Percentiles rank a stretch among this genome's conserved stretches.
Evolutionary conservation across 208 protist genomes (phyloP).

Genomic region (Leishmania mexicana): DNA sequence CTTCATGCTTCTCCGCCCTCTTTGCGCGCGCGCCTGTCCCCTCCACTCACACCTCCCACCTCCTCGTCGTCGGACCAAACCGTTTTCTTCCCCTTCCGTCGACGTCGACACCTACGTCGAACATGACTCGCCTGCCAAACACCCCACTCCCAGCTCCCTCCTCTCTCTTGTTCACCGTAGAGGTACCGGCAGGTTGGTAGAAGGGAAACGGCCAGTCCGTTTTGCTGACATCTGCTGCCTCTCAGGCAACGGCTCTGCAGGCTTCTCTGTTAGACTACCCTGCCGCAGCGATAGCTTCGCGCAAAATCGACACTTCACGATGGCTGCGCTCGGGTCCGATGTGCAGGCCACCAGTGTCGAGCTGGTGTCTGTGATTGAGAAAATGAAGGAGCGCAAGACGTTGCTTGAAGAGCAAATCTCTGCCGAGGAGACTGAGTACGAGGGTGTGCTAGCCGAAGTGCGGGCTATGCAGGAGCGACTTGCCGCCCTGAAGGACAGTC

Average conservation of each 20-base stretch:
- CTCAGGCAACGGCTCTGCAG: background rate
- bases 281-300: background rate
- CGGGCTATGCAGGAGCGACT: conserved; percentile 55
- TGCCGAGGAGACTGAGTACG: conserved; percentile 73
- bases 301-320: conserved; percentile 10
- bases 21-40: background rate
- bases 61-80: background rate
- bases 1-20: background rate
- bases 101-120: background rate
- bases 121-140: background rate
- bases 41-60: background rate
- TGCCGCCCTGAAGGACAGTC: conserved; percentile 47
- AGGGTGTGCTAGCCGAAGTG: conserved; percentile 52
- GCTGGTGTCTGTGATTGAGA: conserved; percentile 89
- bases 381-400: conserved; percentile 79
- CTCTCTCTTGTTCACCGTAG: background rate
- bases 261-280: no score
- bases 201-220: background rate
- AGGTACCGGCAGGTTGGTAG: background rate
- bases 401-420: conserved; percentile 74
- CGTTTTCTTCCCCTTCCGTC: background rate
- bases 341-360: conserved; percentile 87
- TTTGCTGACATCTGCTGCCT: background rate
- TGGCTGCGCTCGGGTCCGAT: conserved; percentile 85
- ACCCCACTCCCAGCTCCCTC: background rate